Evolutionary conservation across 176 grass and related monocot species (phyloP).

Genomic region (Zea mays): DNA sequence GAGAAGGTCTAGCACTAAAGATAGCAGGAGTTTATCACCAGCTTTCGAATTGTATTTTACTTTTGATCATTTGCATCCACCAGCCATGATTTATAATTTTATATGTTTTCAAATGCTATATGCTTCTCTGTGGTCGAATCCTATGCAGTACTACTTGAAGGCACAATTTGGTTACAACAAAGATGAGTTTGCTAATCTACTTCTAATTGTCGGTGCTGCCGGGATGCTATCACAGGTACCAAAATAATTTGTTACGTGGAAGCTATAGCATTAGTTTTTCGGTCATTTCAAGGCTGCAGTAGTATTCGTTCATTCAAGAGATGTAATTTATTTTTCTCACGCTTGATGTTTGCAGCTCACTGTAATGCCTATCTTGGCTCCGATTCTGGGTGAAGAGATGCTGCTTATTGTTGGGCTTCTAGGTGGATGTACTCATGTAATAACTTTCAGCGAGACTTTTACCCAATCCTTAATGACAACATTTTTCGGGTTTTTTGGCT

Average conservation of each 20-base stretch:
- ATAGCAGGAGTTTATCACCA: not conserved
- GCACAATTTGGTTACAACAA: constrained; percentile 87
- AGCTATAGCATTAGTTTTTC: not conserved
- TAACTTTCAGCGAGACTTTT: constrained; percentile 1
- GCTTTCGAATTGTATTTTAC: not conserved
- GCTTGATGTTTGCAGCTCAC: constrained; percentile 56
- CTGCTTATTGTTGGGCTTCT: constrained; percentile 79
- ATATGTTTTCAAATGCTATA: not conserved
- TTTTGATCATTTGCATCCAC: not conserved
- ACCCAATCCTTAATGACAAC: not conserved
- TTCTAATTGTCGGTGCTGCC: constrained; percentile 60
- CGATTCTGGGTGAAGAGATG: constrained; percentile 66
- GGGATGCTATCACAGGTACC: constrained; percentile 84
- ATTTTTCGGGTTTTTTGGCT: constrained; percentile 13
- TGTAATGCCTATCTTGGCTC: constrained; percentile 83
- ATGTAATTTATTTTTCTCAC: constrained; percentile 8
- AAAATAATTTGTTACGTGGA: not conserved
- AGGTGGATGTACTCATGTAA: constrained; percentile 78
- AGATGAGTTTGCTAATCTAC: constrained; percentile 83
- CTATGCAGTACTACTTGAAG: constrained; percentile 85
- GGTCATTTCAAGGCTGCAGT: not conserved
- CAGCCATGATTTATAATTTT: not conserved
- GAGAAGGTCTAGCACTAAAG: not conserved
- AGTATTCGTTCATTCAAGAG: not conserved
- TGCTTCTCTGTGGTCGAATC: constrained; percentile 13